phyloP scores from a whole-genome alignment of 495 filamentous ascomycete genomes.

The Penicillium odoratum region DNA sequence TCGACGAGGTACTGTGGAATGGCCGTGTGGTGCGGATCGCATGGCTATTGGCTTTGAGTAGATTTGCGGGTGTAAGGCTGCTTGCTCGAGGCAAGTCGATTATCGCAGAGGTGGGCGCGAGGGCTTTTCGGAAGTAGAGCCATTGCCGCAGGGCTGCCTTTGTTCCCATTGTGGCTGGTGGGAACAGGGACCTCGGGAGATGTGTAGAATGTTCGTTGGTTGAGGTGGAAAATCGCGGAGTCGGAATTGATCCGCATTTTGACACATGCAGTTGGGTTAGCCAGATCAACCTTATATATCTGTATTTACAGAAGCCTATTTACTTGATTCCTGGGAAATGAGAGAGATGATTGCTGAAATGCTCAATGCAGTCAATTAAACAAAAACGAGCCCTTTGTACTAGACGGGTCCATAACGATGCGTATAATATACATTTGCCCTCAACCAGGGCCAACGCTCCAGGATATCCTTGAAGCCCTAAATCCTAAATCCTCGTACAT shows the following conservation, averaged over 20 bases:
- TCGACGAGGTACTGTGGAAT: conserved; percentile 21
- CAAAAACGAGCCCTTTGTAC: conserved; percentile 33
- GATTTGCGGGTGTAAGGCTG: background rate
- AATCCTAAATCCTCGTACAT: conserved; percentile 17
- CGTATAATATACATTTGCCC: conserved; percentile 51
- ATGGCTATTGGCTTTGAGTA: conserved; percentile 8
- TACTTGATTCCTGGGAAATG: background rate
- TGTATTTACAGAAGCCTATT: background rate
- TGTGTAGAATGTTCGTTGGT: background rate
- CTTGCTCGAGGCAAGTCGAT: background rate
- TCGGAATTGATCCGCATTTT: conserved; percentile 2
- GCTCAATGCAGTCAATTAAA: conserved; percentile 35
- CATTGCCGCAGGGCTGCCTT: conserved; percentile 14
- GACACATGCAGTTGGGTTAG: background rate
- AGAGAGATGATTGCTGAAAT: conserved; percentile 7
- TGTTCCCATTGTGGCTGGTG: conserved; percentile 14
- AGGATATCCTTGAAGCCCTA: conserved; percentile 17
- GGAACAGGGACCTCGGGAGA: background rate
- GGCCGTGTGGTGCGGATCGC: conserved; percentile 7
- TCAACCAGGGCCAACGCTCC: conserved; percentile 32
- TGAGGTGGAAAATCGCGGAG: conserved; percentile 8
- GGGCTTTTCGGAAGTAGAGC: conserved; percentile 11
- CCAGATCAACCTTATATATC: background rate
- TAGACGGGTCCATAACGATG: conserved; percentile 39
- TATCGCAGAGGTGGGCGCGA: conserved; percentile 1